Evolutionary conservation across 257 asterid species (phyloP).

Genomic region (Solanum tarapatanum): DNA sequence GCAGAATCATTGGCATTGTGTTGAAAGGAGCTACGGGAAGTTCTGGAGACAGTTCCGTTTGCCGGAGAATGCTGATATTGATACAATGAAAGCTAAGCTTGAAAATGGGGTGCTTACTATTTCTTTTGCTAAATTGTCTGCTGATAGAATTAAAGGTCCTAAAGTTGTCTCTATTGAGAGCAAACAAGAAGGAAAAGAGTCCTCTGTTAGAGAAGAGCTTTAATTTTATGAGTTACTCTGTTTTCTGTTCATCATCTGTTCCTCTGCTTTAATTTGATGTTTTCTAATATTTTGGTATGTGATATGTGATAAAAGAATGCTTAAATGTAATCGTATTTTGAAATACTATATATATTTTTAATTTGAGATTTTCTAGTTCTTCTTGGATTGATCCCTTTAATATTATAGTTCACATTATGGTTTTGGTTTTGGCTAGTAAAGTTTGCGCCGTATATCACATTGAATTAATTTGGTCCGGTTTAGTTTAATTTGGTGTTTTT

Average conservation of each 20-base stretch:
- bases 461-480: too few relatives aligned
- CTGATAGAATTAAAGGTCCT: conserved; percentile 6
- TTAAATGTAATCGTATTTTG: neutral
- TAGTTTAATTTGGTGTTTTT: too few relatives aligned
- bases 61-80: conserved; percentile 14
- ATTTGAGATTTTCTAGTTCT: neutral
- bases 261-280: neutral
- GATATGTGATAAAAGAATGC: neutral
- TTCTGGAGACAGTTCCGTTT: conserved; percentile 21
- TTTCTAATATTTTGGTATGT: neutral
- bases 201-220: conserved; percentile 1
- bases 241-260: neutral
- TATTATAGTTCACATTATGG: too few relatives aligned
- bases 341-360: neutral
- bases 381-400: neutral
- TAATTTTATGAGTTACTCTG: neutral
- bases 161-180: conserved; percentile 4
- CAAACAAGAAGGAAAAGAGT: neutral
- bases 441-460: too few relatives aligned
- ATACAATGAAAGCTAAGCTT: conserved; percentile 7
- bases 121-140: conserved; percentile 8
- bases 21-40: conserved; percentile 7
- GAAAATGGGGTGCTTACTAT: conserved; percentile 17
- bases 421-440: too few relatives aligned
- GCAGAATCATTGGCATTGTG: conserved; percentile 11